Evolutionary conservation across 768 basidiomycete genomes (phyloP).

Genomic region (Kwoniella pini): DNA sequence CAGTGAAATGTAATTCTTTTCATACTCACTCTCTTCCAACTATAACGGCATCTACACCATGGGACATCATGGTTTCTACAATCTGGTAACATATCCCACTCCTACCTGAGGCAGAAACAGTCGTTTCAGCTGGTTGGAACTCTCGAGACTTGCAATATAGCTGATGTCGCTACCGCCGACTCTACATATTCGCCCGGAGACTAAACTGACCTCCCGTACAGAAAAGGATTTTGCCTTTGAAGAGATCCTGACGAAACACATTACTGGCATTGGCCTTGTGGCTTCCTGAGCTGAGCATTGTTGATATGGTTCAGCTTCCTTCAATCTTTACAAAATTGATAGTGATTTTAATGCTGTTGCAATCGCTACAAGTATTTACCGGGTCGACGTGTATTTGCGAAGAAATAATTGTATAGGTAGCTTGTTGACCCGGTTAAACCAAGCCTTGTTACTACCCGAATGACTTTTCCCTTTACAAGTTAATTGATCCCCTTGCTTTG

Average conservation of each 20-base stretch:
- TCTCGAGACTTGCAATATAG: not conserved
- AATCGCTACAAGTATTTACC: too few relatives aligned
- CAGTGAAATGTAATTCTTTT: not conserved
- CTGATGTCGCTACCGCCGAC: not conserved
- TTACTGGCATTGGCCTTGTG: not conserved
- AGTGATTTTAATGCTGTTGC: too few relatives aligned
- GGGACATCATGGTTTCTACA: slow-evolving; percentile 75
- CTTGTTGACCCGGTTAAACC: too few relatives aligned
- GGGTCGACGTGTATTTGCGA: too few relatives aligned
- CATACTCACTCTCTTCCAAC: slow-evolving; percentile 81
- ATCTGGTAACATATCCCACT: slow-evolving; percentile 90
- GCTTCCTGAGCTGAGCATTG: not conserved
- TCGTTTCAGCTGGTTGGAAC: not conserved
- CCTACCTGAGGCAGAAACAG: slow-evolving; percentile 28
- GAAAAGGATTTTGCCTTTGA: slow-evolving; percentile 77
- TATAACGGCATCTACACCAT: slow-evolving; percentile 75
- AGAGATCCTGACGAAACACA: slow-evolving; percentile 62
- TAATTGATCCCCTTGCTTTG: not conserved
- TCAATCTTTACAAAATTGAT: too few relatives aligned
- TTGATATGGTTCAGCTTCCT: not conserved
- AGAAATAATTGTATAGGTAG: too few relatives aligned
- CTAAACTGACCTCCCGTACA: slow-evolving; percentile 71
- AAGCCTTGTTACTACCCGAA: too few relatives aligned
- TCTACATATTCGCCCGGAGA: not conserved
- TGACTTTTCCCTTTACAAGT: too few relatives aligned